Conservation (phyloP, 2,329 filamentous ascomycete species). For the Alternaria burnsii region DNA sequence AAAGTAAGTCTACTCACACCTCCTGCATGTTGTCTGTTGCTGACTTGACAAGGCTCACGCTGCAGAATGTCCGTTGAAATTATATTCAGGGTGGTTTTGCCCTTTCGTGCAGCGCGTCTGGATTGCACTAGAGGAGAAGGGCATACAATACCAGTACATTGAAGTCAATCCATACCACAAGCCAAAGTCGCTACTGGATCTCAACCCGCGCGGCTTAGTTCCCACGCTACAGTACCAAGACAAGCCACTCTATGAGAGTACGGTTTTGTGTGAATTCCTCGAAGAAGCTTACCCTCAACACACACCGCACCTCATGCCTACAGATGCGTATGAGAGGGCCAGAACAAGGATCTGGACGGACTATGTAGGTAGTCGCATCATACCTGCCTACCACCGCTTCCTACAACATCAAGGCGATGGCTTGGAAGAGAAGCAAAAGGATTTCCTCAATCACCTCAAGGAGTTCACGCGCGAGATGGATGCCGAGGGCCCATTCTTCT, state of each 20-base stretch:
- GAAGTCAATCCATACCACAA: constrained; percentile 84
- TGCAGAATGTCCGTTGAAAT: constrained; percentile 63
- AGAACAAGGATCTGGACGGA: constrained; percentile 77
- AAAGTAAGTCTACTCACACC: constrained; percentile 24
- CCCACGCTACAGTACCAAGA: constrained; percentile 68
- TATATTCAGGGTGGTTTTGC: constrained; percentile 82
- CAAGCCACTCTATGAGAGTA: constrained; percentile 76
- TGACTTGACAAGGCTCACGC: constrained; percentile 36
- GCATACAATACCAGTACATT: constrained; percentile 82
- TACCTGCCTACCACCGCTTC: constrained; percentile 74
- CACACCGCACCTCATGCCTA: constrained; percentile 64
- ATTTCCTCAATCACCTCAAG: constrained; percentile 67
- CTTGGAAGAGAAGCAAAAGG: constrained; percentile 62
- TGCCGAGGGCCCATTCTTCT: constrained; percentile 70
- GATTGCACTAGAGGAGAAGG: constrained; percentile 85
- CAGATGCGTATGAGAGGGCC: constrained; percentile 70
- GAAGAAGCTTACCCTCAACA: constrained; percentile 71
- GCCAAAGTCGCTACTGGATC: constrained; percentile 73
- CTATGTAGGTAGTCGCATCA: constrained; percentile 71
- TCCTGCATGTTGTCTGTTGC: neutral
- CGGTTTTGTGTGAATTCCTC: constrained; percentile 77
- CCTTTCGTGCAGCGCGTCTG: constrained; percentile 89
- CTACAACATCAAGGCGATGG: constrained; percentile 52
- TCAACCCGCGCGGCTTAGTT: constrained; percentile 79
- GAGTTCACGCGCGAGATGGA: constrained; percentile 71